Conservation (phyloP, 441 rosid species). For the Croton setiger region DNA sequence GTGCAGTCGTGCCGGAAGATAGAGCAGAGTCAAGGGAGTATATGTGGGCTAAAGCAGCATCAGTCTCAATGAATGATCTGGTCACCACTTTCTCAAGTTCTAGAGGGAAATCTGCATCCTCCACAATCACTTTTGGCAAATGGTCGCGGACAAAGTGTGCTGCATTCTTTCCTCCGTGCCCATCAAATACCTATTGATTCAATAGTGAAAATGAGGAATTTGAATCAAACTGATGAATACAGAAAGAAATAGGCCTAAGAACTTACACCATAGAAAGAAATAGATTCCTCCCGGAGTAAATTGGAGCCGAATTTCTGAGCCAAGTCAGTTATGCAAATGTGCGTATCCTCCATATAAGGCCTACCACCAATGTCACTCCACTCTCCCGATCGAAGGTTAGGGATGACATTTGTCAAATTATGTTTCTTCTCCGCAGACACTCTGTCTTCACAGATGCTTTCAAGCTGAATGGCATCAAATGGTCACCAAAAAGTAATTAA, state of each 20-base stretch:
- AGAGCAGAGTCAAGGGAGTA: constrained; percentile 31
- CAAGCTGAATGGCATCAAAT: constrained; percentile 33
- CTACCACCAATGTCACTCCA: constrained; percentile 65
- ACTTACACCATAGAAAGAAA: constrained; percentile 70
- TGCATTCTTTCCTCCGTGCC: constrained; percentile 62
- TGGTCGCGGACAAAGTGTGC: constrained; percentile 62
- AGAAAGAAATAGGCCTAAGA: neutral
- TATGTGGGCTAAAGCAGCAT: constrained; percentile 50
- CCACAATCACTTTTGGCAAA: constrained; percentile 65
- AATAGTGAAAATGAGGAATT: neutral
- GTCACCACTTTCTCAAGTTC: constrained; percentile 55
- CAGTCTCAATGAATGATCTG: constrained; percentile 54
- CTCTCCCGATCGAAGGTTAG: constrained; percentile 56
- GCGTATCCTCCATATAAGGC: constrained; percentile 57
- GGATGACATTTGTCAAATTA: constrained; percentile 33
- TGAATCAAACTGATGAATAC: neutral
- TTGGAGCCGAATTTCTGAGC: constrained; percentile 39
- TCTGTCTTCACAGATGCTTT: constrained; percentile 57
- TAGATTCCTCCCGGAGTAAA: constrained; percentile 31
- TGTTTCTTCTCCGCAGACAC: constrained; percentile 31
- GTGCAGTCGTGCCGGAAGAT: constrained; percentile 63
- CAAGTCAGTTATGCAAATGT: constrained; percentile 50
- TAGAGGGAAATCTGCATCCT: constrained; percentile 64
- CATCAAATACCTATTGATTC: constrained; percentile 60
- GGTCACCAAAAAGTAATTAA: neutral